Conservation (phyloP, 2,329 filamentous ascomycete genomes). For the Fusarium circinatum region DNA sequence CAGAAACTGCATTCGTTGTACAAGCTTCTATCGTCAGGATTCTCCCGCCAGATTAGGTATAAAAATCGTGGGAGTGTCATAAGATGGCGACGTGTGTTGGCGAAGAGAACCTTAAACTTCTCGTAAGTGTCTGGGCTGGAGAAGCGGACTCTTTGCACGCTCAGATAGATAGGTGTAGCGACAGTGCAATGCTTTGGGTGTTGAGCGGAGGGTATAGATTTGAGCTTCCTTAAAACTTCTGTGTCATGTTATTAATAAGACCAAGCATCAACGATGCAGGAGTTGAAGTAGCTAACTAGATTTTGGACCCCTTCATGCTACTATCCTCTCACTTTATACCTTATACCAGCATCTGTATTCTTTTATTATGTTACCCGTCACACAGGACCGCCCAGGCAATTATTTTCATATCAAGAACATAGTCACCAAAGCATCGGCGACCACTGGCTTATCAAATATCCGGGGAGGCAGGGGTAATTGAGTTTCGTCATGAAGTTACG, state of each 20-base stretch:
- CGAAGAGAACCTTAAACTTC: constrained; percentile 30
- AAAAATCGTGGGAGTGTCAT: constrained; percentile 17
- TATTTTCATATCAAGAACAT: not conserved
- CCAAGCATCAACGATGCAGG: not conserved
- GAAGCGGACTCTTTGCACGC: constrained; percentile 20
- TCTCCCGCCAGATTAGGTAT: constrained; percentile 26
- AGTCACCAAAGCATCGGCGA: not conserved
- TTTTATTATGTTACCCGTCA: too few species aligned
- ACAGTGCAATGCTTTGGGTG: not conserved
- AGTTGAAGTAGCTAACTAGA: not conserved
- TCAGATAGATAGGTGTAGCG: constrained; percentile 19
- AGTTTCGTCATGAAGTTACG: not conserved
- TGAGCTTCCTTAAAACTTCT: not conserved
- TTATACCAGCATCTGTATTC: not conserved
- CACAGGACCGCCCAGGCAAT: not conserved
- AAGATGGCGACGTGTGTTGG: constrained; percentile 20
- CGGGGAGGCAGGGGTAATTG: not conserved
- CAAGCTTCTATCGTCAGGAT: constrained; percentile 15
- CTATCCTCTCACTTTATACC: not conserved
- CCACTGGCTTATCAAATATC: not conserved
- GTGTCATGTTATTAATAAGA: too few species aligned
- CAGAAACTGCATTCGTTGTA: constrained; percentile 35
- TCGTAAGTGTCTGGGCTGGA: constrained; percentile 23
- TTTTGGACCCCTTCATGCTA: not conserved
- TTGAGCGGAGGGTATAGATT: not conserved